Percentiles rank a stretch among this genome's conserved stretches.
Conservation (phyloP, 2,329 filamentous ascomycete genomes). For the Alternaria brassicicola region DNA sequence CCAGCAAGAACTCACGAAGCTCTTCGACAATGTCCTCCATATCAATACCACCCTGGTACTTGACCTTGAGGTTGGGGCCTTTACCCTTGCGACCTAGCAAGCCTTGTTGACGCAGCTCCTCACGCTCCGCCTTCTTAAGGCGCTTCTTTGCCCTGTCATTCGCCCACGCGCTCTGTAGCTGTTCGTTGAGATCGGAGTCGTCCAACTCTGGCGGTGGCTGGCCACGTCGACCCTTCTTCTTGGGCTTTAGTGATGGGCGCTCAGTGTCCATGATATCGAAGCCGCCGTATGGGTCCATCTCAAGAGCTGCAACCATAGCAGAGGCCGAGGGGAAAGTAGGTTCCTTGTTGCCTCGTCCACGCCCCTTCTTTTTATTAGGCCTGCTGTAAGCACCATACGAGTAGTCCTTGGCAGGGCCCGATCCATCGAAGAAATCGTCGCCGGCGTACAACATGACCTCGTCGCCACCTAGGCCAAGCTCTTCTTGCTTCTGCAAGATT, state of each 20-base stretch:
- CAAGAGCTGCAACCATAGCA: slow-evolving; percentile 63
- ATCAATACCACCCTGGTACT: slow-evolving; percentile 75
- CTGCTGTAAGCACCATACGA: slow-evolving; percentile 28
- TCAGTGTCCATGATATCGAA: slow-evolving; percentile 88
- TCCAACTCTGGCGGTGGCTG: slow-evolving; percentile 56
- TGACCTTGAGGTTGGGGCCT: slow-evolving; percentile 63
- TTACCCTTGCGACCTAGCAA: slow-evolving; percentile 53
- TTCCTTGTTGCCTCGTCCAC: slow-evolving; percentile 23
- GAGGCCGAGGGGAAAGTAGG: slow-evolving; percentile 59
- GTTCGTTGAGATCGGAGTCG: slow-evolving; percentile 52
- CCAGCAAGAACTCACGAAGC: slow-evolving; percentile 72
- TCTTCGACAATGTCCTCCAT: slow-evolving; percentile 74
- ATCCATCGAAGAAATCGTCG: slow-evolving; percentile 50
- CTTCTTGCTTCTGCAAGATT: slow-evolving; percentile 66
- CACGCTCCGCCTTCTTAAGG: slow-evolving; percentile 55
- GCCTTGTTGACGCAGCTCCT: slow-evolving; percentile 54
- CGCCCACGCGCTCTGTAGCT: slow-evolving; percentile 51
- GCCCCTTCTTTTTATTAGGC: slow-evolving; percentile 33
- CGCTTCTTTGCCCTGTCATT: slow-evolving; percentile 55
- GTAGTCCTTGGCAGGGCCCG: slow-evolving; percentile 22
- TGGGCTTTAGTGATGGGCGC: slow-evolving; percentile 69
- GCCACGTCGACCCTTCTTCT: slow-evolving; percentile 66
- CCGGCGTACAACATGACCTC: slow-evolving; percentile 65
- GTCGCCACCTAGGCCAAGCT: slow-evolving; percentile 65
- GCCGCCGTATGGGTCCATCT: slow-evolving; percentile 67